Percentiles rank a stretch among this genome's conserved stretches.
These are phyloP conservation scores for Hyphodiscus sp. DNA, from an alignment of 2,329 filamentous ascomycete genomes.

Conservation along the genomic window DNA sequence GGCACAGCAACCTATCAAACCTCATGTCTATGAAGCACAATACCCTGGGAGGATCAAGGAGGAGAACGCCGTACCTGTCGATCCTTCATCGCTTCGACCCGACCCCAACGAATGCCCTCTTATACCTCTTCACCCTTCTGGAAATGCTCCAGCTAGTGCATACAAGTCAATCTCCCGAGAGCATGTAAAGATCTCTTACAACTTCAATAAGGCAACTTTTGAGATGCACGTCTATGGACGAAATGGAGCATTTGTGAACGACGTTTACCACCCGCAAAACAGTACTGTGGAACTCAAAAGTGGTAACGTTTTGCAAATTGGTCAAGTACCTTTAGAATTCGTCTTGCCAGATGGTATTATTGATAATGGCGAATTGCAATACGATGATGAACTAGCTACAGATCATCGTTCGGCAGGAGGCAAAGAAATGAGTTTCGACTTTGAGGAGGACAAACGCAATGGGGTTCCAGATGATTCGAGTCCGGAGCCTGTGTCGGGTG, in stretches of 20 bases:
- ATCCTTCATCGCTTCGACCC: slow-evolving; percentile 53
- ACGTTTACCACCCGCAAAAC: slow-evolving; percentile 46
- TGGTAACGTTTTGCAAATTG: slow-evolving; percentile 64
- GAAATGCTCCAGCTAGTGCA: slow-evolving; percentile 50
- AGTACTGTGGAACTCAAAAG: slow-evolving; percentile 53
- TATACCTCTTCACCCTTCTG: slow-evolving; percentile 66
- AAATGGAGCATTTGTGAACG: slow-evolving; percentile 66
- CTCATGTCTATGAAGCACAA: slow-evolving; percentile 46
- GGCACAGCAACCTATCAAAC: slow-evolving; percentile 19
- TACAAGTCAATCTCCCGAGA: slow-evolving; percentile 69
- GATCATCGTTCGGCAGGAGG: slow-evolving; percentile 48
- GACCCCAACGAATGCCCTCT: slow-evolving; percentile 57
- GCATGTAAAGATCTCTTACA: slow-evolving; percentile 68
- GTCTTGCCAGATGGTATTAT: slow-evolving; percentile 57
- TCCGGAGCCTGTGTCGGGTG: slow-evolving; percentile 9
- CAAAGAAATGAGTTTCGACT: slow-evolving; percentile 69
- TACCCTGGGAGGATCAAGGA: slow-evolving; percentile 8
- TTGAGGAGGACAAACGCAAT: slow-evolving; percentile 55
- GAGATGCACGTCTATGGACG: slow-evolving; percentile 51
- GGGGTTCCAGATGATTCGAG: slow-evolving; percentile 40
- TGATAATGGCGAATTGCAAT: slow-evolving; percentile 44
- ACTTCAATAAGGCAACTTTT: slow-evolving; percentile 55
- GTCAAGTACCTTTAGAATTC: slow-evolving; percentile 62
- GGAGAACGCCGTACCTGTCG: slow-evolving; percentile 44
- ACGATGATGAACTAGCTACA: slow-evolving; percentile 45